phyloP scores from a whole-genome alignment of 306 rosid species.

The Inga laurina region DNA sequence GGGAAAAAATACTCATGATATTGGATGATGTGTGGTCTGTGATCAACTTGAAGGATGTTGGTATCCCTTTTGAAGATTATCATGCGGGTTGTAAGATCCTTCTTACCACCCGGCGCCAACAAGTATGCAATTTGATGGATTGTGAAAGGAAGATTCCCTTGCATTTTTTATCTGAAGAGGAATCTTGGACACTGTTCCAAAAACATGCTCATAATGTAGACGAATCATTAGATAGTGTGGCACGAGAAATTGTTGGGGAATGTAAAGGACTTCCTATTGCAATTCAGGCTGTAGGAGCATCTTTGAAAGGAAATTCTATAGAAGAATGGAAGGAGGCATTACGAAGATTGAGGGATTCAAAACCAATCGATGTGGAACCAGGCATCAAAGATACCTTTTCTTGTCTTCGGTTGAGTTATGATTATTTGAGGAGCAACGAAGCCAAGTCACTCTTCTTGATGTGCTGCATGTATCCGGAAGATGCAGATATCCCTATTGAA shows the following conservation, averaged over 20 bases:
- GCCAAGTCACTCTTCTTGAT: background rate
- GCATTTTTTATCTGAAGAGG: background rate
- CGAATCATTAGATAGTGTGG: background rate
- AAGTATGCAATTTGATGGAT: background rate
- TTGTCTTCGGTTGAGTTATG: background rate
- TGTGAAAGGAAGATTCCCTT: background rate
- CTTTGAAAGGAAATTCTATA: background rate
- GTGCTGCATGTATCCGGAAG: slow-evolving; percentile 3
- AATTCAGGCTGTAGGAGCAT: background rate
- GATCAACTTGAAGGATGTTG: background rate
- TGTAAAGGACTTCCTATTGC: slow-evolving; percentile 20
- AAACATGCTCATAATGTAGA: background rate
- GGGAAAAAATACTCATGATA: background rate
- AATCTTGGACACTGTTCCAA: background rate
- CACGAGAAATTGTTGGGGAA: background rate
- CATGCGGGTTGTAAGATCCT: background rate
- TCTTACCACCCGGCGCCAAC: background rate
- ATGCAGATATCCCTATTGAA: background rate
- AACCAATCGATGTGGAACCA: background rate
- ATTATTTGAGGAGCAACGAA: background rate
- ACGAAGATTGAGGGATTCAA: background rate
- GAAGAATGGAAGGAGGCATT: background rate
- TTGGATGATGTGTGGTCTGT: background rate
- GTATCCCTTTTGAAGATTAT: background rate
- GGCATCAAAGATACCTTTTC: background rate